Evolutionary conservation across 805 yeast species (phyloP), one percentile per base, ranked within the genome.

Genomic region (Yarrowia porcina): DNA sequence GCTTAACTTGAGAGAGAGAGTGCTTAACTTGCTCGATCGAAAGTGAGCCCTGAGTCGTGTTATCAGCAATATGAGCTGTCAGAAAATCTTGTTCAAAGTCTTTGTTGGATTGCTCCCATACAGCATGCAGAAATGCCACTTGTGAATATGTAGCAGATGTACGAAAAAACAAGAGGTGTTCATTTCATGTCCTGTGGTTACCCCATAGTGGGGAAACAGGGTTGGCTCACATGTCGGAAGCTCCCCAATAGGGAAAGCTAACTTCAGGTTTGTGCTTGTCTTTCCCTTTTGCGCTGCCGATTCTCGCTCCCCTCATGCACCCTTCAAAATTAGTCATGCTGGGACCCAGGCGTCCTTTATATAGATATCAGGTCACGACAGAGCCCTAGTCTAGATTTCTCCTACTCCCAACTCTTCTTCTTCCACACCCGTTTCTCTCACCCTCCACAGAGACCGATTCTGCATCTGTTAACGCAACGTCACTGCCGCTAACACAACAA

Each of bases 201-300:
- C 52, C 52, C 52, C 52, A 45, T 45, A 45, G 28, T 45, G 28
- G 13, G 8, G 36, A 8, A 6, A 21, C 35, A 49, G 30, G 21
- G 56, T 49, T 49, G 56, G 21, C 20, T 15, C 56, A 49, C 39
- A 33, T 49, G 56, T 33, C 56, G 28, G 56, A 33, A 32, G 2
- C 21, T 10, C 39, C 56, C 52, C 39, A 49, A 49, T 21, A 9
- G 10, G 56, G 56, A 49, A 49, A 49, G 39, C 39, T 32, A 49
- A 49, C 39, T 15, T 20, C 56, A 21, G 25, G 10, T 17, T 39
- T 39, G 56, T 32, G 39, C 39, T 49, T 49, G 39, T 32, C 28
- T 49, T 49, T 13, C 56, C 39, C 30, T 49, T 49, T 47, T 47
- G 35, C 54, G 38, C 13, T 47, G 54, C 54, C 54, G 54, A 30